A percentile compares a stretch with the other conserved stretches of the same genome.
These are phyloP conservation scores for Xylaria arbuscula DNA, from an alignment of 2,329 filamentous ascomycete species.

Conservation along the genomic window DNA sequence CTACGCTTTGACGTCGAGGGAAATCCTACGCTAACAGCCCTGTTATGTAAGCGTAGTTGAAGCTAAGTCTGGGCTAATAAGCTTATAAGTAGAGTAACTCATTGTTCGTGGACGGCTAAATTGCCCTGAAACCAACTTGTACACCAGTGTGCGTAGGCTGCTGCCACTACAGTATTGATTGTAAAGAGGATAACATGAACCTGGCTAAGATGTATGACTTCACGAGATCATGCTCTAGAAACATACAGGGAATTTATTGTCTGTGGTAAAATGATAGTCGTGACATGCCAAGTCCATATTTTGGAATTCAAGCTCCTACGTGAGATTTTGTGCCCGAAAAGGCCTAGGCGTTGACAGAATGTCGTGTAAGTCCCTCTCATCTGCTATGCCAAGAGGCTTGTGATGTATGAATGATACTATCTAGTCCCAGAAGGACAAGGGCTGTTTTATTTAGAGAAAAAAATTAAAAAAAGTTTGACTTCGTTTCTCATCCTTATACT, in stretches of 20 bases:
- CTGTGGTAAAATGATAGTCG: not conserved
- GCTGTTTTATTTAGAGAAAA: not conserved
- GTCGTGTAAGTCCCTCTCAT: not conserved
- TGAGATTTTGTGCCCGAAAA: slow-evolving; percentile 1
- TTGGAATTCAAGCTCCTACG: not conserved
- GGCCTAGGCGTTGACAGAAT: not conserved
- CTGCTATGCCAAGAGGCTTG: not conserved
- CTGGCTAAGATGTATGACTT: not conserved
- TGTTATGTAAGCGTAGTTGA: not conserved
- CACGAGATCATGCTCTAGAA: not conserved
- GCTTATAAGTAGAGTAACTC: not conserved
- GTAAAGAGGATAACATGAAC: not conserved
- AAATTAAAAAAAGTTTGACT: not conserved
- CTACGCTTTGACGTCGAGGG: not conserved
- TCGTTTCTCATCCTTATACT: not conserved
- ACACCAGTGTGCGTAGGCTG: not conserved
- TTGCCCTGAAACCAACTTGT: not conserved
- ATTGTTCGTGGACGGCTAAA: not conserved
- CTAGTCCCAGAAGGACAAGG: not conserved
- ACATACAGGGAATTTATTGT: not conserved
- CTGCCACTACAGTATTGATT: not conserved
- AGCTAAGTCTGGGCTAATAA: not conserved
- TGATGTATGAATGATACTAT: not conserved
- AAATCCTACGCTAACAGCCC: not conserved
- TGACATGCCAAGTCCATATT: not conserved